Conservation (phyloP, 2,329 filamentous ascomycete genomes). For the Cyphellophora europaea region DNA sequence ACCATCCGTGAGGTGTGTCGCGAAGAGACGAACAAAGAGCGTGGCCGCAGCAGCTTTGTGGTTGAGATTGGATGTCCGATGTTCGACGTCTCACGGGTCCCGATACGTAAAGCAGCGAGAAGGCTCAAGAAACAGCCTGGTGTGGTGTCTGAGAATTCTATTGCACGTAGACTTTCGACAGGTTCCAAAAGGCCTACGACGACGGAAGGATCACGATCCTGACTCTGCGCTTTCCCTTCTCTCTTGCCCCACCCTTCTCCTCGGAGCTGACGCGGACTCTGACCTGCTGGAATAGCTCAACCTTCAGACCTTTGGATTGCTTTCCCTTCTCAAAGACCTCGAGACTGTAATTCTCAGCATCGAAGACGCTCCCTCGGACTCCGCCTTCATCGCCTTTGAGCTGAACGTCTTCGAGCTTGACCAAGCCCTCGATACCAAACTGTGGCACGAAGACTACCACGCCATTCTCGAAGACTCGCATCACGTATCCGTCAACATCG, state of each 20-base stretch:
- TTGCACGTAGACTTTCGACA: too few relatives aligned
- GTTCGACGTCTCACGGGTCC: too few relatives aligned
- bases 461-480: conserved; percentile 95
- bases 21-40: too few relatives aligned
- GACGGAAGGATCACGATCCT: conserved; percentile 34
- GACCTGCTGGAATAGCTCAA: conserved; percentile 90
- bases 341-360: conserved; percentile 76
- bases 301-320: conserved; percentile 44
- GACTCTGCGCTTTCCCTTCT: conserved; percentile 79
- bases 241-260: conserved; percentile 62
- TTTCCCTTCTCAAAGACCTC: conserved; percentile 47
- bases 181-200: too few relatives aligned
- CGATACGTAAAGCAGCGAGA: too few relatives aligned
- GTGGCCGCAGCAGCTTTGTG: too few relatives aligned
- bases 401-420: conserved; percentile 70
- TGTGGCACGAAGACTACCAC: conserved; percentile 93
- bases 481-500: conserved; percentile 88
- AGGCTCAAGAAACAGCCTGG: too few relatives aligned
- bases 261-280: conserved; percentile 82
- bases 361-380: conserved; percentile 66
- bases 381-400: conserved; percentile 22
- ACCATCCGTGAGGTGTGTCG: too few relatives aligned
- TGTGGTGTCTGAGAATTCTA: too few relatives aligned
- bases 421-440: conserved; percentile 90
- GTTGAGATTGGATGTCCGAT: too few relatives aligned